Base-by-base conservation (phyloP, 176 grass and related monocot genomes). In the Ensete ventricosum region DNA sequence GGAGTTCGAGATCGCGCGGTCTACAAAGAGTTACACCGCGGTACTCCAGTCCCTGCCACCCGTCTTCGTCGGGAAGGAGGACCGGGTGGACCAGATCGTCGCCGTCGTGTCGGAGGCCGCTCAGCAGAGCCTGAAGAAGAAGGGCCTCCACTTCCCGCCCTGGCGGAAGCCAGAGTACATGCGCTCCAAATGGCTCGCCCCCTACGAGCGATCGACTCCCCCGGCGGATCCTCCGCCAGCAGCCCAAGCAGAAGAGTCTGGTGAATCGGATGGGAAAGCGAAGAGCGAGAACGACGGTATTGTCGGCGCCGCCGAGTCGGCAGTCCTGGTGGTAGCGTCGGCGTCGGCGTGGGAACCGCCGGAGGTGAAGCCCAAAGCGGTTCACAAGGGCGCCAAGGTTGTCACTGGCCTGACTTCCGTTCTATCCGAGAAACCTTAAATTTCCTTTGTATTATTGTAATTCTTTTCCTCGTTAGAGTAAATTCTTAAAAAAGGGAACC, bases 141-240 rank as follows among this genome's bases (percentile, higher is more conserved):
- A 86, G 71, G 89, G 87, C 11, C 79, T 96, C 9, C 87, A 92
- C 78, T 76, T 96, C 0, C 79, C 93, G 7, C 93, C 93, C 1
- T 96, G 93, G 93, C 83, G 93, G 52, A 96, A 96, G 75, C 80
- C 77, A 0, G 89, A 92, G 82, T 96, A 96, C 83, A 96, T 96
- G 93, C 83, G 85, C 53, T 85, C 89, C 78, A 96, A 90, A 82
- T 96, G 93, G 93, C 89, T 96, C 3, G 89, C 92, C 16, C 48
- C 78, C 12, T 92, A 83, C 82, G 92, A 89, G 72, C 87, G 87
- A 65, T 50, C 49, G 48, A 13, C 3, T 14, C 7, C 23, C 27
- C 17, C 16, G 17, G 16, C 19, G 34, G 55, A 12, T 26, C 34
- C 10, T 17, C 55, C 1, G 49, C 72, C 58, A 9, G 55, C 57